Evolutionary conservation across 345 rosid genomes (phyloP), one percentile per base, ranked within the genome.

Genomic region (Eucalyptus marginata): DNA sequence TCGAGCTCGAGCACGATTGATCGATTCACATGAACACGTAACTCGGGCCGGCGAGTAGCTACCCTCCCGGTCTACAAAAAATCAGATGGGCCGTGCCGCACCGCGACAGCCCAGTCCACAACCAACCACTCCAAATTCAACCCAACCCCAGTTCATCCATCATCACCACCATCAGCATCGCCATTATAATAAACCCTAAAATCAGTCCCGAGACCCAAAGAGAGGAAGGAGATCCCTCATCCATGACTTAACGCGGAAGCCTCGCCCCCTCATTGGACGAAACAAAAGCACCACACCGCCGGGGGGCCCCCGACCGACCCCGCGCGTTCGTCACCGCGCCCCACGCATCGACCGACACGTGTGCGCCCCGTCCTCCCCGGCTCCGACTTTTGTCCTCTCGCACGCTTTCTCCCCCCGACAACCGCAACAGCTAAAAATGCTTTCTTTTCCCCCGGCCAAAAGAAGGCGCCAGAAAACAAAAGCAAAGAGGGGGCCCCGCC

Each of bases 331-430:
- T 3, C 46, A 36, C 43, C 83, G 6, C 83, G 58, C 29, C 33
- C 90, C 90, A 86, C 81, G 81, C 68, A 18, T 27, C 81, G 40
- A 59, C 64, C 43, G 91, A 79, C 94, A 90, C 92, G 92, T 90
- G 92, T 88, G 44, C 44, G n/a, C 10, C 14, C 62, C 62, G 29
- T 56, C 62, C 62, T 17, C 12, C 62, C 62, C 6, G 13, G 62
- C 62, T 56, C 62, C 29, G 29, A 20, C 62, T 56, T 86, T 47
- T 56, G 89, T 54, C 76, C 76, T 66, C 24, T 62, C 76, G 79
- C 88, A 22, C 36, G 50, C 49, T 50, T 52, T 25, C 47, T 17
- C 47, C 46, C 46, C 22, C 7, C 52, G 18, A 86, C 58, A 6
- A 52, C 58, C 58, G 58, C 58, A 52, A n/a, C 36, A 86, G n/a